Evolutionary conservation across 495 filamentous ascomycete species (phyloP).

Genomic region (Daldinia childiae): DNA sequence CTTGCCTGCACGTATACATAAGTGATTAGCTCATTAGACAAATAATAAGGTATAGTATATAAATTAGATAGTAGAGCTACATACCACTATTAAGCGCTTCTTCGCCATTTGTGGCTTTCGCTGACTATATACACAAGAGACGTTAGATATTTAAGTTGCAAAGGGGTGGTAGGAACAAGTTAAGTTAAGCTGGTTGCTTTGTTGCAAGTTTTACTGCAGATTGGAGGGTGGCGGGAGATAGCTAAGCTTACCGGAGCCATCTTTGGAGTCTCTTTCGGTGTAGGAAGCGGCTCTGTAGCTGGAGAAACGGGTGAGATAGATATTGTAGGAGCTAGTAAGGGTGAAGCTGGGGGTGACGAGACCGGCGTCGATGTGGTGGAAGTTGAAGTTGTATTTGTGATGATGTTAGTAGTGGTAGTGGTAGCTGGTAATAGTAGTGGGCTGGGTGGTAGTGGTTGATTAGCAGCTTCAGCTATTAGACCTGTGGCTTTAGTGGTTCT

Average conservation of each 20-base stretch:
- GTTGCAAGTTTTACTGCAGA: conserved; percentile 5
- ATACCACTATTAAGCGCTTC: conserved; percentile 53
- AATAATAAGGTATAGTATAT: neutral
- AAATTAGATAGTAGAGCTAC: conserved; percentile 8
- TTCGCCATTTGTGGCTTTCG: conserved; percentile 51
- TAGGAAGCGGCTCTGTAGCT: conserved; percentile 45
- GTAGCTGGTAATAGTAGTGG: conserved; percentile 54
- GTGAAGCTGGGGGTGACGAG: conserved; percentile 45
- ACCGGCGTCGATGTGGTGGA: conserved; percentile 37
- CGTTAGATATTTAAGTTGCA: conserved; percentile 26
- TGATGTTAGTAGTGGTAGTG: conserved; percentile 48
- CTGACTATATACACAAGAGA: conserved; percentile 29
- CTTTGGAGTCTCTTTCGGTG: conserved; percentile 53
- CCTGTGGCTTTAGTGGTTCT: conserved; percentile 49
- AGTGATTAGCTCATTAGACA: conserved; percentile 25
- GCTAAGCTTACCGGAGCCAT: conserved; percentile 69
- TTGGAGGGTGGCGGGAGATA: conserved; percentile 17
- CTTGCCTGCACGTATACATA: conserved; percentile 61
- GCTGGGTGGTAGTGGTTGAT: conserved; percentile 65
- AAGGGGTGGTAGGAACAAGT: neutral
- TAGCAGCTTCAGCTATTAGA: conserved; percentile 50
- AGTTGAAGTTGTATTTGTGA: conserved; percentile 26
- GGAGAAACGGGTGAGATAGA: conserved; percentile 43
- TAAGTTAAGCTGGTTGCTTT: conserved; percentile 21
- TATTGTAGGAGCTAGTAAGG: conserved; percentile 45